Conservation (phyloP, 306 rosid genomes). For the Prosopis cineraria region DNA sequence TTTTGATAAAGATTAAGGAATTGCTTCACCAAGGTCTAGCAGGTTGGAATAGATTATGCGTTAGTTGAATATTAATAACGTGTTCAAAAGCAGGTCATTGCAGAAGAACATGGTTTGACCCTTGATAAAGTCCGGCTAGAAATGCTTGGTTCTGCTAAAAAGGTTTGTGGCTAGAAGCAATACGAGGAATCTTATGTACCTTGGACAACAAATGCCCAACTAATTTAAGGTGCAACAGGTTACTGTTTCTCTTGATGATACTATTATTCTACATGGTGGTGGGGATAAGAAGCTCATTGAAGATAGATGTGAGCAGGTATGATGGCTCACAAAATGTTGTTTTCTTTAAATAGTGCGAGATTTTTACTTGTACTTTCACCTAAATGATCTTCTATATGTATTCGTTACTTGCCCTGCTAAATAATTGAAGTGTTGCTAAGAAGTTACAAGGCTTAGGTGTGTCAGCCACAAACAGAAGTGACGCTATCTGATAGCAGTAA, state of each 20-base stretch:
- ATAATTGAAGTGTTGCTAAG: background rate
- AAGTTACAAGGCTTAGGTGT: background rate
- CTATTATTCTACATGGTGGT: constrained; percentile 87
- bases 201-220: constrained; percentile 8
- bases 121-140: constrained; percentile 80
- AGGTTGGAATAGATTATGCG: constrained; percentile 7
- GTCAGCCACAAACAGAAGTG: background rate
- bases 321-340: background rate
- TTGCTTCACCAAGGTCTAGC: constrained; percentile 10
- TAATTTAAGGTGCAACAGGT: constrained; percentile 55
- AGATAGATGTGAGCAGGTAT: constrained; percentile 92
- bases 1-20: background rate
- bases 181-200: constrained; percentile 14
- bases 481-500: background rate
- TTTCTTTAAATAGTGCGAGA: background rate
- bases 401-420: background rate
- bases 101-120: constrained; percentile 75
- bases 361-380: background rate
- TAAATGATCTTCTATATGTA: background rate
- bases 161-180: constrained; percentile 52
- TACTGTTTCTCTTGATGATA: constrained; percentile 81
- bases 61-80: constrained; percentile 18
- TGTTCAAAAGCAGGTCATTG: constrained; percentile 67
- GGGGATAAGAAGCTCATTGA: constrained; percentile 92
- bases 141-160: constrained; percentile 89